phyloP scores from a whole-genome alignment of 108 stramenopile genomes.

The Asterionellopsis glacialis region DNA sequence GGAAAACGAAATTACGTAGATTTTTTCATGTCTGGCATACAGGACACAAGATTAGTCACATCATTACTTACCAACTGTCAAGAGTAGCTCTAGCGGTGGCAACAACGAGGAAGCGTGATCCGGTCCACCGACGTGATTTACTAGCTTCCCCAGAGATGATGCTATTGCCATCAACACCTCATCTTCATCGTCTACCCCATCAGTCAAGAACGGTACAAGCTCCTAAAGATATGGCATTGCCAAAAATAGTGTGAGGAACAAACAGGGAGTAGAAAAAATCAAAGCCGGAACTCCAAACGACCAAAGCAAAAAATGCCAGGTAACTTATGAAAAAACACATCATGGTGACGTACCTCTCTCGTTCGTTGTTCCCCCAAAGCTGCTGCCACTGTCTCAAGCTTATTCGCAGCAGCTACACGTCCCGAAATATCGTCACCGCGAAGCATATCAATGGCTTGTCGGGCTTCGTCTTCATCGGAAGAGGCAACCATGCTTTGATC shows the following conservation, averaged over 20 bases:
- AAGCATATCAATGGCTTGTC: constrained; percentile 74
- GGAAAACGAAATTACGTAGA: background rate
- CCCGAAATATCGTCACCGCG: constrained; percentile 67
- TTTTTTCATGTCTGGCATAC: background rate
- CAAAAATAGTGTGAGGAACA: background rate
- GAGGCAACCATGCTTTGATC: no score
- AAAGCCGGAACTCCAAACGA: background rate
- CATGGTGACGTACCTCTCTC: constrained; percentile 40
- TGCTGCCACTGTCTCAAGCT: constrained; percentile 53
- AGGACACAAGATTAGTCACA: background rate
- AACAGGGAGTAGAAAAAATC: background rate
- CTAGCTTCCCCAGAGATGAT: constrained; percentile 53
- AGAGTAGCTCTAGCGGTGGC: constrained; percentile 83
- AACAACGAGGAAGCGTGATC: constrained; percentile 57
- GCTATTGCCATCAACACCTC: constrained; percentile 74
- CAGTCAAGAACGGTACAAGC: constrained; percentile 77
- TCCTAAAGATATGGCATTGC: constrained; percentile 30
- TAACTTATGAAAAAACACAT: no score
- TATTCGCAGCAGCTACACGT: constrained; percentile 62
- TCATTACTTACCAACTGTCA: constrained; percentile 57
- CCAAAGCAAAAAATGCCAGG: no score
- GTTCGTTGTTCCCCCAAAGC: constrained; percentile 73
- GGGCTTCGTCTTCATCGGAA: constrained; percentile 61
- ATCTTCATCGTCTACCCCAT: constrained; percentile 85
- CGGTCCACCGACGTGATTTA: constrained; percentile 63